Percentiles rank a stretch among this genome's conserved stretches.
These are phyloP conservation scores for Coccomyxa sp. DNA, from an alignment of 139 green algal species.

Conservation along the genomic window DNA sequence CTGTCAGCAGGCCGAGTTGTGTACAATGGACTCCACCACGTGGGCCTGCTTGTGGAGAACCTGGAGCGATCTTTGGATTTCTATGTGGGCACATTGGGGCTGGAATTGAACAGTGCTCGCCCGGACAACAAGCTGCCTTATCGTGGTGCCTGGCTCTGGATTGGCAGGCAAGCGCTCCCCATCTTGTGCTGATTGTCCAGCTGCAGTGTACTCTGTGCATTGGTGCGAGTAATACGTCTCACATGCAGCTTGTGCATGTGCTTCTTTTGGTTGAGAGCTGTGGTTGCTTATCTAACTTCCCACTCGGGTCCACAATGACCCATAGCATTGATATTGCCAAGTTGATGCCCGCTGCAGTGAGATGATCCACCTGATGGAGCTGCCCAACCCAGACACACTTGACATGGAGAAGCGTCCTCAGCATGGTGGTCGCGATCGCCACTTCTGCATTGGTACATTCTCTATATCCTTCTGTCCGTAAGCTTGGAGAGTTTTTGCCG, in stretches of 20 bases:
- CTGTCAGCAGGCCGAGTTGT: background rate
- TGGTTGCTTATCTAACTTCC: too few relatives aligned
- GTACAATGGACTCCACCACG: constrained; percentile 80
- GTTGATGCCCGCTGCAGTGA: background rate
- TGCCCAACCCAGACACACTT: constrained; percentile 80
- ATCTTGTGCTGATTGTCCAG: background rate
- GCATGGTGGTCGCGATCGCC: constrained; percentile 80
- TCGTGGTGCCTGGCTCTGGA: constrained; percentile 74
- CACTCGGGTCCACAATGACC: too few relatives aligned
- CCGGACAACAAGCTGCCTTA: constrained; percentile 87
- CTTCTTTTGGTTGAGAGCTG: background rate
- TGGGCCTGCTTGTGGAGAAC: constrained; percentile 75
- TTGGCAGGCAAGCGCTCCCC: background rate
- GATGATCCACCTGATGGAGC: constrained; percentile 90
- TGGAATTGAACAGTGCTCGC: constrained; percentile 74
- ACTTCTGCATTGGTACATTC: constrained; percentile 71
- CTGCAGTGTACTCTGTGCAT: too few relatives aligned
- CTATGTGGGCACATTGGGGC: constrained; percentile 68
- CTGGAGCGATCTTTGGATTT: constrained; percentile 75
- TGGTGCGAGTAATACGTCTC: background rate
- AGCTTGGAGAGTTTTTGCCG: too few relatives aligned
- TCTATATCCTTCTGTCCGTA: background rate
- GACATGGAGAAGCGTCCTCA: constrained; percentile 45
- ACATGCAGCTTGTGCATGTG: background rate
- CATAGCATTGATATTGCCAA: too few relatives aligned